phyloP scores from a whole-genome alignment of 2,329 filamentous ascomycete species.

The Colletotrichum liriopes region DNA sequence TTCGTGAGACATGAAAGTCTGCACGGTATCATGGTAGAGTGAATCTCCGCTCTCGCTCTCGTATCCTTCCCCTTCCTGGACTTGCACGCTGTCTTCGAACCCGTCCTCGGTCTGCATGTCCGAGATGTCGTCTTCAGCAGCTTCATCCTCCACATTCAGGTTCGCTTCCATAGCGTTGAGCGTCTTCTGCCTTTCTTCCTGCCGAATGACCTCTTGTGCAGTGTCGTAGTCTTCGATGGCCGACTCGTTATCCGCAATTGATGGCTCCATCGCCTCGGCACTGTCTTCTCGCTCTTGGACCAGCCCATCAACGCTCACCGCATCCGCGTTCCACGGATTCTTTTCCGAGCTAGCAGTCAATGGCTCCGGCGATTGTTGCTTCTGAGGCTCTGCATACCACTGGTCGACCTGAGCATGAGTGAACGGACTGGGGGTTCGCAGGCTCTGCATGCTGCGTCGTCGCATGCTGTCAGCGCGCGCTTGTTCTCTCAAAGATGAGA shows the following conservation, averaged over 20 bases:
- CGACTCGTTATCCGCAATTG: conserved; percentile 47
- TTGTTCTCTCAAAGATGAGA: conserved; percentile 84
- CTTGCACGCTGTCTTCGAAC: conserved; percentile 54
- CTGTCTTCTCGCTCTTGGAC: conserved; percentile 40
- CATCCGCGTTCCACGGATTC: conserved; percentile 52
- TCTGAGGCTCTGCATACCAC: conserved; percentile 59
- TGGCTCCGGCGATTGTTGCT: conserved; percentile 45
- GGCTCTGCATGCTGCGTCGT: conserved; percentile 81
- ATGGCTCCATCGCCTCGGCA: conserved; percentile 26
- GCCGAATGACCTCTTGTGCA: conserved; percentile 46
- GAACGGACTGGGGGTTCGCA: conserved; percentile 84
- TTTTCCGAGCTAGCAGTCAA: conserved; percentile 40
- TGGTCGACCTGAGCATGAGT: conserved; percentile 76
- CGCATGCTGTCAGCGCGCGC: conserved; percentile 85
- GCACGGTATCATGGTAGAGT: conserved; percentile 73
- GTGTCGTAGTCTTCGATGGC: conserved; percentile 48
- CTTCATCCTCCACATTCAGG: conserved; percentile 13
- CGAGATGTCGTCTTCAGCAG: conserved; percentile 51
- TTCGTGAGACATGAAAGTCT: conserved; percentile 83
- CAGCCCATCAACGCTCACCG: conserved; percentile 48
- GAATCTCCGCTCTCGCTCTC: conserved; percentile 77
- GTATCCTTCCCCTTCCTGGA: conserved; percentile 56
- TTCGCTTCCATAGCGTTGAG: conserved; percentile 37
- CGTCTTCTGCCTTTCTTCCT: conserved; percentile 46
- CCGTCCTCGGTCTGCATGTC: conserved; percentile 59